Base-by-base conservation (phyloP, 2,329 filamentous ascomycete species). In the Blastomyces percursus region DNA sequence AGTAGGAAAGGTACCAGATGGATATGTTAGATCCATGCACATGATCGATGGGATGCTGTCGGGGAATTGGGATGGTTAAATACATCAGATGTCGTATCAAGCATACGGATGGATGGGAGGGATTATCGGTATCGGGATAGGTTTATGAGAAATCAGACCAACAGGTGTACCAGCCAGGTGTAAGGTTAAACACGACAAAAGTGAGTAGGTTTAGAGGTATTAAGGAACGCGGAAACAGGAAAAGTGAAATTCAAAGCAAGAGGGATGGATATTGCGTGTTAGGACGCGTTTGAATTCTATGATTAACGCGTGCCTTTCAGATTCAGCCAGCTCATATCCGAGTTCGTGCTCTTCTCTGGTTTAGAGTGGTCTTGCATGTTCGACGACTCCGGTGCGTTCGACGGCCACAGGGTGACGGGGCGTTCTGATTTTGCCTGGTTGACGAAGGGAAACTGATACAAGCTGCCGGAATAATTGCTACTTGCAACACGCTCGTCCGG, bases 301-400 rank as follows among this genome's bases (percentile, higher is more conserved):
- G 40, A 16, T 35, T 59, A 54, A 46, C n/a, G 19, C 3, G 38
- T 42, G 21, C n/a, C 51, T 16, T 65, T 65, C 44, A 78, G 68
- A 65, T 78, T 77, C 59, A 78, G 67, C 76, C 76, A 78, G 68
- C 76, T 77, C 71, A 78, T 75, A 68, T 78, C 76, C 3, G 74
- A 70, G 62, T 75, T 76, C 63, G 73, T 61, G 55, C 70, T 71
- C 30, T 54, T 66, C 21, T 57, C 63, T 21, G 48, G 12, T 16
- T 44, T 38, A 35, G 50, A 51, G 27, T 9, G n/a, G 35, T 56
- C 46, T 14, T 19, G 32, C 9, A 6, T n/a, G n/a, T 14, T 40
- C n/a, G 59, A 54, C 12, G 50, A 21, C 9, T 32, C 46, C 2
- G 24, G 19, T 24, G 9, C 60, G 32, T 61, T 46, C 35, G 51